Base-by-base conservation (phyloP, 306 rosid genomes). In the Cucurbita maxima region DNA sequence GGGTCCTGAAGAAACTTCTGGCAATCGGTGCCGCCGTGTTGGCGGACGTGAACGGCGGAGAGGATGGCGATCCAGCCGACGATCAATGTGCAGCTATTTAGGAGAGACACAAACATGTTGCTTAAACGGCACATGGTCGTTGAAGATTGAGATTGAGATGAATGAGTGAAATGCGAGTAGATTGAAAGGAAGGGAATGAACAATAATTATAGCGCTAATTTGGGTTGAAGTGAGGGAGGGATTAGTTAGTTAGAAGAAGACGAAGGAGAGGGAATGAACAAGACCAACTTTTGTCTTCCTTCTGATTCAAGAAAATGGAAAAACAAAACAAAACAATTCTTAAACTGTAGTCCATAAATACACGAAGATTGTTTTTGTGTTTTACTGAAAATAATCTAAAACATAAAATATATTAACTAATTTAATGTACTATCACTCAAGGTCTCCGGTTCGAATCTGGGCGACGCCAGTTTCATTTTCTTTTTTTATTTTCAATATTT, bases 1-100 rank as follows among this genome's bases (percentile, higher is more conserved):
- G 97, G 94, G 4, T 76, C 80, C 71, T 81, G 83, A 15, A 93
- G 73, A 0, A 84, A 83, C 47, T 75, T 82, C 83, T 88, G 88
- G 77, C 98, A 93, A 2, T 82, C 86, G 4, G 87, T 50, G 19
- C 82, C 85, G 8, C 89, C 85, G 9, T 71, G 86, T 45, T 73
- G 0, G 36, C 72, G 85, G 74, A 93, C 66, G 79, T 81, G 82
- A 14, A 76, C 63, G 7, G 88, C 67, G 56, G 74, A 8, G 3
- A 57, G 76, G 19, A 93, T 76, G 19, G 90, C 84, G 13, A 84
- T 79, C 3, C 83, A n/a, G 3, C 94, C 91, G 0, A 80, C 64
- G 10, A 93, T 51, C 4, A 90, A 60, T 8, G 96, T 71, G 10
- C 82, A 75, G 2, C 74, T 44, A 81, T 90, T 90, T 0, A 93